Evolutionary conservation across 2,329 filamentous ascomycete genomes (phyloP).

Genomic region (Epichloe coenophiala): DNA sequence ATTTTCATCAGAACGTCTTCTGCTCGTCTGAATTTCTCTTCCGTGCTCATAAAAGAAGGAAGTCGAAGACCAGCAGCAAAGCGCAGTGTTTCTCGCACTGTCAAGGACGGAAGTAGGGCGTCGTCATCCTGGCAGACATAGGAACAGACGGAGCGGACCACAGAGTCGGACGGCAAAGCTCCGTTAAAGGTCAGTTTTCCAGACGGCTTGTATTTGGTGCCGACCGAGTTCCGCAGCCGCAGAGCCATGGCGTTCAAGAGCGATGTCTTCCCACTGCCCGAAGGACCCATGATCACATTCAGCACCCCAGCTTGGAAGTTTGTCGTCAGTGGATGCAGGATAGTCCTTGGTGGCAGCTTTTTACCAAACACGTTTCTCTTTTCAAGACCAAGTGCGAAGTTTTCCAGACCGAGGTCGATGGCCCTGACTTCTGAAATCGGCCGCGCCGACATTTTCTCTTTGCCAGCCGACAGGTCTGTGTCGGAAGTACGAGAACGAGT

Average conservation of each 20-base stretch:
- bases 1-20: constrained; percentile 62
- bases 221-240: constrained; percentile 46
- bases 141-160: constrained; percentile 58
- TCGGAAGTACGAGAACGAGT: constrained; percentile 46
- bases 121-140: constrained; percentile 73
- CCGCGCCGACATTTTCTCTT: constrained; percentile 50
- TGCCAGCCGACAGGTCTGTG: constrained; percentile 52
- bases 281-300: constrained; percentile 72
- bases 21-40: constrained; percentile 52
- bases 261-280: constrained; percentile 64
- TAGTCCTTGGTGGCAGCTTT: constrained; percentile 42
- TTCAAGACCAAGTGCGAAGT: constrained; percentile 50
- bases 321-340: constrained; percentile 53
- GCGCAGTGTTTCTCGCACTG: constrained; percentile 59
- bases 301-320: constrained; percentile 55
- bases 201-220: constrained; percentile 46
- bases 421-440: constrained; percentile 40
- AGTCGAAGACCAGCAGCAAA: constrained; percentile 60
- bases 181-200: constrained; percentile 60
- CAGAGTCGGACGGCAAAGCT: constrained; percentile 50
- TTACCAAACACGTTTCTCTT: constrained; percentile 42
- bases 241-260: constrained; percentile 61
- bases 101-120: constrained; percentile 58
- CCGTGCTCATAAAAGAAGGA: constrained; percentile 54
- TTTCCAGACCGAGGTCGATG: constrained; percentile 51